Base-by-base conservation (phyloP, 306 rosid species). In the Casuarina cunninghamiana region DNA sequence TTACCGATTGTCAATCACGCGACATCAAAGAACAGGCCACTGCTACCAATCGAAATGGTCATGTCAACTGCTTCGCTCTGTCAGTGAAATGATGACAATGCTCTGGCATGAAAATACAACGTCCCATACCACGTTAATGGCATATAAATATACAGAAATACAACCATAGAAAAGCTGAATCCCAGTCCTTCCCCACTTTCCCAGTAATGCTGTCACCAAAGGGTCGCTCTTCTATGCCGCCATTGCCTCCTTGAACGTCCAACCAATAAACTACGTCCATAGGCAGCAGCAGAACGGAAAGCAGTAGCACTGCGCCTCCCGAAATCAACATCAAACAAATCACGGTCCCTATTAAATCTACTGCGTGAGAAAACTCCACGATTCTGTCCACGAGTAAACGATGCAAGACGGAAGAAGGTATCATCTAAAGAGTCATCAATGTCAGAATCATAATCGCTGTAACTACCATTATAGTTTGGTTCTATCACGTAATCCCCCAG, bases 401-500 rank as follows among this genome's bases (percentile, higher is more conserved):
- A 43, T 39, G 85, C 84, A 49, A 84, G 43, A 1, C 88, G 79
- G 55, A 90, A 88, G 75, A 88, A 82, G 74, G 72, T 85, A 77
- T 83, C 91, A 10, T 86, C 97, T 32, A 71, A 46, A 85, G 75
- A 85, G 61, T 88, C 96, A 9, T 93, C 96, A 73, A 88, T 73
- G 43, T 90, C 96, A 69, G 84, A 83, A 46, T 90, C 96, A 5
- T 71, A 78, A 71, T 88, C 97, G 45, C 91, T 86, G 67, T 83
- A 91, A 50, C 89, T 82, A 32, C 80, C 80, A 49, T 63, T 77
- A 54, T 80, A 84, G 83, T 85, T 88, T 57, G 99, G 99, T 84
- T 96, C 98, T 15, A 96, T 80, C 78, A 96, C 97, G 67, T 91
- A 96, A 84, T 96, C 99, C 75, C 99, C 98, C 45, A 96, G 78